Evolutionary conservation across 805 yeast genomes (phyloP).

Genomic region (Jamesozyma rosinii): DNA sequence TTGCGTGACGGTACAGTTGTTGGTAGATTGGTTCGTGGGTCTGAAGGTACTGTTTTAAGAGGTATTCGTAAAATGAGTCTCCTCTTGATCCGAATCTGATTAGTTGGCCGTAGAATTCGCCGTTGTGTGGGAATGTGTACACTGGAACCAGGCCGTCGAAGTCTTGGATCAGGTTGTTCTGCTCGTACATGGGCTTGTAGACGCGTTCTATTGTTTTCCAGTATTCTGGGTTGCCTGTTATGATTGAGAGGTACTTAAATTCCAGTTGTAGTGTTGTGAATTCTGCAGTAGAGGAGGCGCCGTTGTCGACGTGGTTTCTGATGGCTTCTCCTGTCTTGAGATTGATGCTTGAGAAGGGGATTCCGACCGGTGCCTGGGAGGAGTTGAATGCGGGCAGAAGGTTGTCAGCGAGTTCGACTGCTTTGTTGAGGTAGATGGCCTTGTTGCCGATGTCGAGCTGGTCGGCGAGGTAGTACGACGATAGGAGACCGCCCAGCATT

Average conservation of each 20-base stretch:
- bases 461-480: constrained; percentile 58
- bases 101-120: constrained; percentile 50
- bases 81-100: constrained; percentile 87
- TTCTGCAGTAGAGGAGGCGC: constrained; percentile 85
- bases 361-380: constrained; percentile 41
- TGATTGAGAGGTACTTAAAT: constrained; percentile 66
- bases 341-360: constrained; percentile 76
- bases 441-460: constrained; percentile 33
- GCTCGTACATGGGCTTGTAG: constrained; percentile 57
- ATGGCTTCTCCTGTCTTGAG: constrained; percentile 53
- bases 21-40: constrained; percentile 57
- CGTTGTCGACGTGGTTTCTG: constrained; percentile 53
- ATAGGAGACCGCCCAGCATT: constrained; percentile 86
- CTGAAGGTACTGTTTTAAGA: constrained; percentile 76
- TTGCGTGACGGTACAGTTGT: constrained; percentile 68
- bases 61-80: constrained; percentile 85
- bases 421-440: constrained; percentile 57
- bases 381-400: constrained; percentile 56
- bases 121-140: constrained; percentile 65
- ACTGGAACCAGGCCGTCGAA: constrained; percentile 77
- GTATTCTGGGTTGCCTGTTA: constrained; percentile 70
- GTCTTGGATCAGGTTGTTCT: constrained; percentile 32
- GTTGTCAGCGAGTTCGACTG: constrained; percentile 69
- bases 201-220: constrained; percentile 75
- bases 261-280: constrained; percentile 82